Percentiles rank a stretch among this genome's conserved stretches.
These are phyloP conservation scores for Dictyostelium purpureum DNA, from an alignment of 78 protist species.

Conservation along the genomic window DNA sequence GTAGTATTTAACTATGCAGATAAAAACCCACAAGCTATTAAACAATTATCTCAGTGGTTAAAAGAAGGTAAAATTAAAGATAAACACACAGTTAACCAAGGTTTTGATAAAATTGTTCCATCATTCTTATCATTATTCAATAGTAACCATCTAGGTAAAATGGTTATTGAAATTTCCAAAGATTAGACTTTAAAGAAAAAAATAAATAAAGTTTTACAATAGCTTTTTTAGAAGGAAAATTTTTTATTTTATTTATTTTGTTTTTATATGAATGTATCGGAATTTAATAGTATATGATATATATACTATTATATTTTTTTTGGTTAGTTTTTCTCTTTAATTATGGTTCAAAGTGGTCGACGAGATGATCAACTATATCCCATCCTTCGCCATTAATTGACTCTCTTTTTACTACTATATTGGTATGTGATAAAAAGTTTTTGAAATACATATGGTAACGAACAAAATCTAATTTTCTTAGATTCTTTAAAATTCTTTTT, in stretches of 20 bases:
- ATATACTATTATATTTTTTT: too few relatives aligned
- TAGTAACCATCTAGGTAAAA: conserved; percentile 75
- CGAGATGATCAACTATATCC: not conserved
- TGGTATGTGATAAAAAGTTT: conserved; percentile 8
- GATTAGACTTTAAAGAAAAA: not conserved
- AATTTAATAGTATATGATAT: too few relatives aligned
- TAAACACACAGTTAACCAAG: conserved; percentile 22
- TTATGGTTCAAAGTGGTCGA: not conserved
- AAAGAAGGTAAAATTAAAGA: conserved; percentile 29
- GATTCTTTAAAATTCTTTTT: not conserved
- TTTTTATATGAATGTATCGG: too few relatives aligned
- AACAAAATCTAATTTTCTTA: not conserved
- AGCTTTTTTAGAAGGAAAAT: too few relatives aligned
- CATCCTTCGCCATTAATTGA: not conserved
- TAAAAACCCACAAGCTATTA: not conserved
- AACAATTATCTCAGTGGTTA: not conserved
- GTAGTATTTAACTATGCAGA: not conserved
- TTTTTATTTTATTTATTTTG: too few relatives aligned
- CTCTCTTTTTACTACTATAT: conserved; percentile 19
- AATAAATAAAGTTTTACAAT: too few relatives aligned
- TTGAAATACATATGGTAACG: conserved; percentile 19
- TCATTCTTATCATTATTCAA: conserved; percentile 56
- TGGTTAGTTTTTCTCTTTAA: too few relatives aligned
- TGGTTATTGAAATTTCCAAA: conserved; percentile 14
- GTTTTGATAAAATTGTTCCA: conserved; percentile 58